Evolutionary conservation across 352 stramenopile species (phyloP), one percentile per base, ranked within the genome.

Genomic region (Globisporangium nodosum): DNA sequence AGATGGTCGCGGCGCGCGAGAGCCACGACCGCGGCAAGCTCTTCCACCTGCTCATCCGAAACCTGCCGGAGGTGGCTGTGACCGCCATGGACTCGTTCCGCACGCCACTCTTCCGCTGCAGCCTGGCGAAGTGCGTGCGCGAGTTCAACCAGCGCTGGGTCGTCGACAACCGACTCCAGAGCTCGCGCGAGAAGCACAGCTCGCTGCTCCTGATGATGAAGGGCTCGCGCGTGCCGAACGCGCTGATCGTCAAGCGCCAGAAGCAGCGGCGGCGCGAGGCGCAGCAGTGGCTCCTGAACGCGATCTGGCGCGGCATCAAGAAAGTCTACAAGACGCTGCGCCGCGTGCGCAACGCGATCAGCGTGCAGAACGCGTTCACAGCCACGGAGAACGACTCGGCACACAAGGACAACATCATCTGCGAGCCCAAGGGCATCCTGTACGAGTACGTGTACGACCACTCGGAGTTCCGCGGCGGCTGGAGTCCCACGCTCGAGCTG

Each of bases 401-500:
- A 6, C 54, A 75, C 40, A 82, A 77, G 33, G 66, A 82, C 40
- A 74, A 58, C 54, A 88, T 92, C 52, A 84, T 92, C 15, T 85
- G 80, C 39, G 82, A 92, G 24, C 79, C 83, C 0, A 92, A 89
- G 57, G 83, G 81, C 15, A 88, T 92, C 48, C 54, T 92, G 43
- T 91, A 89, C 62, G 83, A 92, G 61, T 92, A 91, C 50, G 58
- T 82, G n/a, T 92, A 91, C 55, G 81, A 92, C 37, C 70, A 88
- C 47, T 78, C 82, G 24, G 83, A 92, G 58, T 85, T 87, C 39
- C 66, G 75, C 0, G 77, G 78, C 33, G 67, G 79, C 2, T 58
- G 64, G 4, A 91, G 83, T 43, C 75, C 77, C 27, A 90, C 83
- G 11, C 54, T 92, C 18, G 61, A 62, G 42, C 55, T 88, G 11